phyloP scores from a whole-genome alignment of 2,329 filamentous ascomycete genomes.

The Acrocalymma vagum region DNA sequence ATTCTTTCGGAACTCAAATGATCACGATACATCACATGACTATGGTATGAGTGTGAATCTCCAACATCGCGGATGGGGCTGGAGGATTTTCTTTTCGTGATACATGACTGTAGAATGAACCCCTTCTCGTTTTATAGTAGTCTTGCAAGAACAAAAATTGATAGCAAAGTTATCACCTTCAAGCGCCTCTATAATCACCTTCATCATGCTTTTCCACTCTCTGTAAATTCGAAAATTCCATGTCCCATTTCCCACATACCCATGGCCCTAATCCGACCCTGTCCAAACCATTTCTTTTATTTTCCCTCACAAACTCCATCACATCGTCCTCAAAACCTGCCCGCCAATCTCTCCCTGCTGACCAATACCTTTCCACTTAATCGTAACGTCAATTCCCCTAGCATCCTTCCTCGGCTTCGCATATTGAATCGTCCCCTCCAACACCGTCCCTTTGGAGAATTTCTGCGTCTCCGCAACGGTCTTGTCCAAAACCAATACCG shows the following conservation, averaged over 20 bases:
- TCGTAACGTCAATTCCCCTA: conserved; percentile 49
- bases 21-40: too few relatives aligned
- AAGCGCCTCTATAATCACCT: not conserved
- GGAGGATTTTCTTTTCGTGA: not conserved
- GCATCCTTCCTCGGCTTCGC: conserved; percentile 63
- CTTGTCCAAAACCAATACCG: conserved; percentile 74
- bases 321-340: conserved; percentile 42
- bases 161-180: too few relatives aligned
- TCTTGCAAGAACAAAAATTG: too few relatives aligned
- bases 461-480: conserved; percentile 55
- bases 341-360: conserved; percentile 37
- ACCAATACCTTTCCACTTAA: conserved; percentile 47
- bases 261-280: too few relatives aligned
- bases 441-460: conserved; percentile 65
- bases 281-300: too few relatives aligned
- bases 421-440: conserved; percentile 76
- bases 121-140: too few relatives aligned
- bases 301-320: conserved; percentile 11
- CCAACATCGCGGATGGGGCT: not conserved
- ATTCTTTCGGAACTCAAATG: too few relatives aligned
- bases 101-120: too few relatives aligned
- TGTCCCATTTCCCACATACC: too few relatives aligned
- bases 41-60: too few relatives aligned
- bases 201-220: not conserved
- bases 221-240: too few relatives aligned